Evolutionary conservation across 768 basidiomycete genomes (phyloP).

Genomic region (Trametes elegans): DNA sequence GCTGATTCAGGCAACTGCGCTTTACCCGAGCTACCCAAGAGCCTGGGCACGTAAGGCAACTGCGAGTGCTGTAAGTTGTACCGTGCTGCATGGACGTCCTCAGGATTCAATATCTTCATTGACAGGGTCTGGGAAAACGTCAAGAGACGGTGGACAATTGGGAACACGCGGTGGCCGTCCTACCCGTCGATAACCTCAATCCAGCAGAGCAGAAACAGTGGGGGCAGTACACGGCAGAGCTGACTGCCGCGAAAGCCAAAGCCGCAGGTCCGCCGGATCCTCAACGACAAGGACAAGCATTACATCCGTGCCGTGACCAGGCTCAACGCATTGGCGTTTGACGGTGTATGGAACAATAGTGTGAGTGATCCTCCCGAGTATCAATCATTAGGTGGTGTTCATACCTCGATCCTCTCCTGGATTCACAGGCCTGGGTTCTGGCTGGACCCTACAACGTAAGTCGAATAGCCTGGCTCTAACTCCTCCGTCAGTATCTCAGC

Average conservation of each 20-base stretch:
- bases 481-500: neutral
- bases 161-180: constrained; percentile 32
- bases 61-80: neutral
- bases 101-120: constrained; percentile 8
- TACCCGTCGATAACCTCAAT: constrained; percentile 31
- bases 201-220: constrained; percentile 35
- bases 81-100: constrained; percentile 30
- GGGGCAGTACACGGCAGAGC: constrained; percentile 33
- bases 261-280: neutral
- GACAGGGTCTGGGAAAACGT: constrained; percentile 16
- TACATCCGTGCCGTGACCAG: constrained; percentile 15
- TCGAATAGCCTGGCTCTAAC: neutral
- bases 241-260: constrained; percentile 23
- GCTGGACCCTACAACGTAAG: constrained; percentile 3
- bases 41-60: neutral
- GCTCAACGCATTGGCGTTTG: too few species aligned
- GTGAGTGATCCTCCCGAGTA: too few species aligned
- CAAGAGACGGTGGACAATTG: constrained; percentile 11
- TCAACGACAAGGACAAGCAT: neutral
- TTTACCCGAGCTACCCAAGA: neutral
- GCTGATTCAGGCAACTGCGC: neutral
- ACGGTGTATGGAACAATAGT: too few species aligned
- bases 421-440: too few species aligned
- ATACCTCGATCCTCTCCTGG: too few species aligned
- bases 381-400: too few species aligned